These are phyloP conservation scores for Silene noctiflora DNA, from an alignment of 179 eudicot genomes.

Conservation along the genomic window DNA sequence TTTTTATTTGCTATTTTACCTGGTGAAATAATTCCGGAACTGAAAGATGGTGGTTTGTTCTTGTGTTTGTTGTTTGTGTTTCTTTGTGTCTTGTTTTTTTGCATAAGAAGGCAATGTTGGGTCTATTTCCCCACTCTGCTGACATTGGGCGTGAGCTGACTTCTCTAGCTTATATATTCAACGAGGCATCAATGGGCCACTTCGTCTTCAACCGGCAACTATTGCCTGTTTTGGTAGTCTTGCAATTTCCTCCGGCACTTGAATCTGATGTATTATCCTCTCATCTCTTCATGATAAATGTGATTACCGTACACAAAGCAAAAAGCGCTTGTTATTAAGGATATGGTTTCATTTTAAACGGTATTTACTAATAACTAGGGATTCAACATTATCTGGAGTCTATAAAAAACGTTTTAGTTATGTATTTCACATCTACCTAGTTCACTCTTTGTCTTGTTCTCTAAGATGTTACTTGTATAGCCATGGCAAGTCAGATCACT, in stretches of 20 bases:
- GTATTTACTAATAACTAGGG: slow-evolving; percentile 9
- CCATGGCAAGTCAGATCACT: slow-evolving; percentile 69
- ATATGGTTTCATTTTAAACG: slow-evolving; percentile 4
- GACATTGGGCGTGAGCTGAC: slow-evolving; percentile 62
- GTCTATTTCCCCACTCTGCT: slow-evolving; percentile 52
- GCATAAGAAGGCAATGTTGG: slow-evolving; percentile 68
- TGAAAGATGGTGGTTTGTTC: slow-evolving; percentile 46
- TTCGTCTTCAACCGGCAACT: slow-evolving; percentile 55
- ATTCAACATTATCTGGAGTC: slow-evolving; percentile 12
- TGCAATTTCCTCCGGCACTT: slow-evolving; percentile 48
- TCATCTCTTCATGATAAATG: slow-evolving; percentile 29
- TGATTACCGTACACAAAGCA: slow-evolving; percentile 18
- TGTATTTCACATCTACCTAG: slow-evolving; percentile 6
- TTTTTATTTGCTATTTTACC: slow-evolving; percentile 22
- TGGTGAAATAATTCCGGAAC: slow-evolving; percentile 40
- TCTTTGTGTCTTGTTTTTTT: slow-evolving; percentile 45
- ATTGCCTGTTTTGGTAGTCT: slow-evolving; percentile 60
- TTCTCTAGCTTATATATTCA: slow-evolving; percentile 52
- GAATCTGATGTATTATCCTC: slow-evolving; percentile 41
- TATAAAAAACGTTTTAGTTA: slow-evolving; percentile 3
- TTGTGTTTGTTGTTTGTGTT: slow-evolving; percentile 54
- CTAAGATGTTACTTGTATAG: slow-evolving; percentile 36
- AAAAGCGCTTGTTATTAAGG: slow-evolving; percentile 11
- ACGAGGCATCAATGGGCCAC: slow-evolving; percentile 52
- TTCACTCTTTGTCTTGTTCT: slow-evolving; percentile 6